Base-by-base conservation (phyloP, 768 basidiomycete genomes). In the Pleurotus pulmonarius region DNA sequence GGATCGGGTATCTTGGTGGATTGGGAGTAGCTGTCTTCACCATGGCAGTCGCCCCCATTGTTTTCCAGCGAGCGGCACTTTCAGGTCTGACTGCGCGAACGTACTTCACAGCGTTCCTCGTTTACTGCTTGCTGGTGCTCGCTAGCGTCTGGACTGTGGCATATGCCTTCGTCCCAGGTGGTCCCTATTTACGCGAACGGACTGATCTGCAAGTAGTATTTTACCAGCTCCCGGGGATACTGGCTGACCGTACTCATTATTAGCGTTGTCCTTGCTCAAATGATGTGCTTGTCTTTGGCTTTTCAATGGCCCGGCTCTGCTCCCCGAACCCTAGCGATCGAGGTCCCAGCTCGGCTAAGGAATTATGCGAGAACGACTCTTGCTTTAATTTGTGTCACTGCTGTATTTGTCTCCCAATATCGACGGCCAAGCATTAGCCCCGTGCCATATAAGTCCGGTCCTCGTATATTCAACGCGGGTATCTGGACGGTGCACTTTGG, bases 401-500 rank as follows among this genome's bases (percentile, higher is more conserved):
- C 87, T 13, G 67, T 86, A 24, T 65, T 84, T 9, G 73, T 76
- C 13, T 81, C 86, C 2, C 58, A 85, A 5, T 82, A 83, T 56
- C 77, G 76, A 18, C 75, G 81, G 62, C 87, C 89, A 0, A 66
- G 68, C 1, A 55, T 64, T 0, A 67, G 77, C 15, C 82, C 85
- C 0, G 69, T 65, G 22, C 86, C 90, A 3, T 85, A 83, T 69
- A 83, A 83, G 54, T 71, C 83, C 24, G 83, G 82, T 3, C 77
- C 84, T 13, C 75, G 88, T 26, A 77, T 90, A n/a, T 73, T 94
- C 43, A 87, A 84, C 16, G 86, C 88, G 4, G 93, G 90, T 3
- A 92, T 95, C 25, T 95, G 92, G 93, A 92, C 94, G 0, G 78
- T 96, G 22, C 94, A 96, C 68, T 96, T 96, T 65, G 94, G 94